phyloP scores from a whole-genome alignment of 2,329 filamentous ascomycete genomes.

The Aspergillus novoparasiticus region DNA sequence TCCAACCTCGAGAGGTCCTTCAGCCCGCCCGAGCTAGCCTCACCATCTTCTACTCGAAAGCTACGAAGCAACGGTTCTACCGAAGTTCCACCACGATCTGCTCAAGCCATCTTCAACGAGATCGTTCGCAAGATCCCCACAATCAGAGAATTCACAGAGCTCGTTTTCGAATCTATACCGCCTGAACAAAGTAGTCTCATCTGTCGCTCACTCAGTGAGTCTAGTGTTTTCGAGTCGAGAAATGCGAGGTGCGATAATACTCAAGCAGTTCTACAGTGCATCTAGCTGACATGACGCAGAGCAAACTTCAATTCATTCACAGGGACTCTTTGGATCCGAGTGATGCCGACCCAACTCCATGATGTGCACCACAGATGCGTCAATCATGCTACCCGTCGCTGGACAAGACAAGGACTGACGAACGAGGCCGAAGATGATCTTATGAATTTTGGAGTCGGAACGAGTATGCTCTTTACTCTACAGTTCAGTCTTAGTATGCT shows the following conservation, averaged over 20 bases:
- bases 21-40: too few relatives aligned
- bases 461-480: slow-evolving; percentile 3
- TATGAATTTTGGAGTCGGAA: background rate
- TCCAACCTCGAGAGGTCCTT: background rate
- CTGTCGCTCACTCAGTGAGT: too few relatives aligned
- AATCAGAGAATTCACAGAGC: background rate
- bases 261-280: background rate
- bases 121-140: background rate
- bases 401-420: background rate
- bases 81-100: background rate
- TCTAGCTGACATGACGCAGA: background rate
- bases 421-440: background rate
- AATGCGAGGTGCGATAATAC: background rate
- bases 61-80: background rate
- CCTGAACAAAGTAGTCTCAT: background rate
- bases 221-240: background rate
- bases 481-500: background rate
- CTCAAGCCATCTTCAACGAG: background rate
- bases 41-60: background rate
- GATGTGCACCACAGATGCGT: background rate
- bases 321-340: background rate
- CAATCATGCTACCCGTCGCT: accelerated
- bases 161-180: background rate
- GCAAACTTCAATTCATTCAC: background rate
- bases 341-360: background rate